Conservation (phyloP, 2,329 filamentous ascomycete species). For the Cordyceps cicadae region DNA sequence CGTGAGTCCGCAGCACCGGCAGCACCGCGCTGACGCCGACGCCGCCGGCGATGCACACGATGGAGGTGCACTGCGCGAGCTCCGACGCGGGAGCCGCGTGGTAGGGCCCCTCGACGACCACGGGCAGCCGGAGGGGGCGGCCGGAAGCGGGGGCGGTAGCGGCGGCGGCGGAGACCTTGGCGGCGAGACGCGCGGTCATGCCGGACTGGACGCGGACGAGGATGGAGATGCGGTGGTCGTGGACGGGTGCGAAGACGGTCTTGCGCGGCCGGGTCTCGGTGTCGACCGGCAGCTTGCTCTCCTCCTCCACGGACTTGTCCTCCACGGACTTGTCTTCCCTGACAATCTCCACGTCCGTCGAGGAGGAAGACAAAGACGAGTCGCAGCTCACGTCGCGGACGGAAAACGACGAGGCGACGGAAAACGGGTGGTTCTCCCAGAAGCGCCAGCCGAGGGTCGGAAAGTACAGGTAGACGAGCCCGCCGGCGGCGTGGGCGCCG, state of each 20-base stretch:
- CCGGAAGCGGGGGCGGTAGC: neutral
- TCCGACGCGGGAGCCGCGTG: constrained; percentile 16
- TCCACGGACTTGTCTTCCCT: too few species aligned
- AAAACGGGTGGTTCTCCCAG: constrained; percentile 32
- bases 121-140: constrained; percentile 14
- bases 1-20: constrained; percentile 16
- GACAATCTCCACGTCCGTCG: neutral
- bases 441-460: constrained; percentile 27
- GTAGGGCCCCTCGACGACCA: constrained; percentile 23
- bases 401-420: constrained; percentile 16
- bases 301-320: neutral
- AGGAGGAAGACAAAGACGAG: neutral
- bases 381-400: neutral
- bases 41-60: constrained; percentile 26
- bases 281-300: neutral
- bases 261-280: neutral
- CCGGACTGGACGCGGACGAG: constrained; percentile 19
- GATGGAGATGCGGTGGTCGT: constrained; percentile 15
- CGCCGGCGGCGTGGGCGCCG: constrained; percentile 15
- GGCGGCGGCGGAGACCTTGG: constrained; percentile 1
- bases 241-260: neutral
- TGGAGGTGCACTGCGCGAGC: constrained; percentile 18
- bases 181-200: constrained; percentile 17
- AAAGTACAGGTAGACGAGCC: constrained; percentile 28
- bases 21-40: constrained; percentile 25